Evolutionary conservation across 2,329 filamentous ascomycete species (phyloP), one percentile per base, ranked within the genome.

Genomic region (Pseudogymnoascus sp.): DNA sequence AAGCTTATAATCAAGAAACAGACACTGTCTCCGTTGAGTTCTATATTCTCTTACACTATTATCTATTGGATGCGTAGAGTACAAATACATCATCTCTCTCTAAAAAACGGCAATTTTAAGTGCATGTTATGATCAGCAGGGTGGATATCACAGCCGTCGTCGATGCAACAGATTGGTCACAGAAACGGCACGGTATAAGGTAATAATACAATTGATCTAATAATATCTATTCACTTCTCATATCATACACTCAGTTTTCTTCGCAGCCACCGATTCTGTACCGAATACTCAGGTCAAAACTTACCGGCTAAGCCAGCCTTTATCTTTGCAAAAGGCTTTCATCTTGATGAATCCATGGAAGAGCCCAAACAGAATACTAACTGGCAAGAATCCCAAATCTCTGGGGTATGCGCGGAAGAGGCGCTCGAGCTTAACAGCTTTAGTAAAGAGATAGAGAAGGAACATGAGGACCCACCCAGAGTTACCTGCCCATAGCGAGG

Each of bases 261-360:
- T 14, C 37, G 7, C 10, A 21, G 8, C 21, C 5, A 44, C 13
- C 14, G n/a, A 14, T 50, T 26, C 13, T 7, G 21, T 26, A 26
- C 42, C 11, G 16, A n/a, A 6, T 11, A 7, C 13, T 14, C 42
- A 8, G 42, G 13, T 14, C 42, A n/a, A 50, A 50, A 26, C 13
- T 50, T 50, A 50, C 21, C 42, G 21, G 42, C 21, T 50, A 4
- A 50, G 42, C 42, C 42, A 50, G 21, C 42, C 42, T 26, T 50
- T 26, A n/a, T 50, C 42, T n/a, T 50, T 50, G 42, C 53, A 61
- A 21, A 82, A 61, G 6, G 93, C 92, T 72, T 93, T 93, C 67
- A 96, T 81, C 81, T 97, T 97, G 81, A 97, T 93, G 66, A 92
- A 76, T 65, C 92, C 91, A 74, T 97, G 93, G 70, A 96, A 89